Base-by-base conservation (phyloP, 345 rosid species). In the Aquilaria malaccensis region DNA sequence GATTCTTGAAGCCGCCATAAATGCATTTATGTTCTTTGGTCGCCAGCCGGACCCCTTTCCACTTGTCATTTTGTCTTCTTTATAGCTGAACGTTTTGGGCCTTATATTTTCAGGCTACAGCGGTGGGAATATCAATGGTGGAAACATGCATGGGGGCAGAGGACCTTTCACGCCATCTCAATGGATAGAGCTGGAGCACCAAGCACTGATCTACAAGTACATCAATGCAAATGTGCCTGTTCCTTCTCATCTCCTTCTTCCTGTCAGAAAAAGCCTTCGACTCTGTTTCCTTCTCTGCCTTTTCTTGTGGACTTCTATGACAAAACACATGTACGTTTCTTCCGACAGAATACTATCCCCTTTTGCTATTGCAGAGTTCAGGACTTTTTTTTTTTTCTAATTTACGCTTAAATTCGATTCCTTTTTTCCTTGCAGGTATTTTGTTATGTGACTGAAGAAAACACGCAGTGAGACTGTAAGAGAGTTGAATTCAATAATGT, bases 181-280 rank as follows among this genome's bases (percentile, higher is more conserved):
- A 69, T 89, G 97, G 97, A 83, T 83, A 73, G 97, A 93, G 81
- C 76, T 93, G 22, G 96, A 93, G 75, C 96, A 89, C 67, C 98
- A 93, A 74, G 95, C 97, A 10, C 75, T 89, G 86, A 89, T 93
- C 86, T 89, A 81, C 76, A 89, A 87, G 70, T 85, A 85, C 75
- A 79, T 93, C 45, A 78, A 80, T 62, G 83, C 94, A 32, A 85
- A 85, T 71, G 81, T 81, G 10, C 96, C 96, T 62, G 75, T 93
- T 45, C 98, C 98, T 2, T 74, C 89, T 66, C 74, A 72, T 63
- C 83, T 93, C 45, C 91, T 93, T 58, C 64, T 80, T 58, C 89
- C 98, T 61, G 83, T 87, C 56, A 81, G 22, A 79, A 76, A 93
- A 83, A 77, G 86, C 94, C 12, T 72, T 83, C 52, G 87, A 82